A percentile compares a stretch with the other conserved stretches of the same genome.
phyloP scores from a whole-genome alignment of 768 basidiomycete genomes.

The Lactarius sp. region DNA sequence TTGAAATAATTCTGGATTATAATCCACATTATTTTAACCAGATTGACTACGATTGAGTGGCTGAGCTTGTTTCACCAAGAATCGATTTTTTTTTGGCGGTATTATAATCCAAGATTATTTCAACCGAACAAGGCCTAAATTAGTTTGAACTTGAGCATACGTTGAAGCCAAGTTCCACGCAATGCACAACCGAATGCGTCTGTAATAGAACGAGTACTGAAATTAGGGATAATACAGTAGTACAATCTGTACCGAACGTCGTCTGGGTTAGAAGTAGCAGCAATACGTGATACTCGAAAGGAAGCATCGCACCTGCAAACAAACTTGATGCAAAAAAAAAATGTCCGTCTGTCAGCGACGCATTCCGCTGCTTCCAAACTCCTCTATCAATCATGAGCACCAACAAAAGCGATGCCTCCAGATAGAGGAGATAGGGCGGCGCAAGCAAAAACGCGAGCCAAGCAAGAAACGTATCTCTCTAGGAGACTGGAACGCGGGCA shows the following conservation, averaged over 20 bases:
- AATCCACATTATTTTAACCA: too few species aligned
- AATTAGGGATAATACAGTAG: background rate
- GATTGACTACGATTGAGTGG: too few species aligned
- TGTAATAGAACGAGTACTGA: background rate
- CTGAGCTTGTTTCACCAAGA: too few species aligned
- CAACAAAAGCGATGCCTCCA: constrained; percentile 69
- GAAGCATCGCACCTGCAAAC: background rate
- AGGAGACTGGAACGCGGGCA: constrained; percentile 94
- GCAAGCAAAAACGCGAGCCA: constrained; percentile 29
- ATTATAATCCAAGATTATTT: too few species aligned
- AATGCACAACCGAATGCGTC: background rate
- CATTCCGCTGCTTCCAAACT: constrained; percentile 36
- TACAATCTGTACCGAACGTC: too few species aligned
- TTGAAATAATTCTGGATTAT: too few species aligned
- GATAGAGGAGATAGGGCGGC: constrained; percentile 42
- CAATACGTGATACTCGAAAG: background rate
- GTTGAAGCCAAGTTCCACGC: too few species aligned
- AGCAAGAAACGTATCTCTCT: constrained; percentile 41
- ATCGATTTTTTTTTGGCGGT: too few species aligned
- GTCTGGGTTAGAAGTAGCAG: too few species aligned
- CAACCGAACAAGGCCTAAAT: too few species aligned
- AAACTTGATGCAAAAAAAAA: background rate
- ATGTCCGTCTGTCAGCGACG: constrained; percentile 36
- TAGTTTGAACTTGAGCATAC: too few species aligned
- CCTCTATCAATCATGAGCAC: constrained; percentile 55